Conservation (phyloP, 345 rosid species). For the Iberis pinnata region DNA sequence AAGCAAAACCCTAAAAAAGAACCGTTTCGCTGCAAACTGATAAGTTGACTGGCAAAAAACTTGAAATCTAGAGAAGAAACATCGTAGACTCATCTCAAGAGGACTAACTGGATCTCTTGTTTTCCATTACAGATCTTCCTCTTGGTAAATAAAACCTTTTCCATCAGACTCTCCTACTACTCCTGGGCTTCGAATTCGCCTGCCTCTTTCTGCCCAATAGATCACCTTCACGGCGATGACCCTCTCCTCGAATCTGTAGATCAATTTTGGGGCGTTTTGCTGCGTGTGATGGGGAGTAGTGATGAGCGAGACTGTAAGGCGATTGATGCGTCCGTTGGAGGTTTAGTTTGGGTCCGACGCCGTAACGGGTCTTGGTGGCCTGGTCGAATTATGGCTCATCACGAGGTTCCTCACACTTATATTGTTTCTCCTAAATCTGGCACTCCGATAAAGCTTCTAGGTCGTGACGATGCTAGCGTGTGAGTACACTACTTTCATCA, state of each 20-base stretch:
- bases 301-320: constrained; percentile 47
- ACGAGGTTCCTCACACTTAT: constrained; percentile 63
- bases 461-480: constrained; percentile 97
- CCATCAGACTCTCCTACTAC: too few relatives aligned
- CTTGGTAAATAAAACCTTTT: too few relatives aligned
- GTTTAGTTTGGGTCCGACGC: constrained; percentile 95
- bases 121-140: too few relatives aligned
- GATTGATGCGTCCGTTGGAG: constrained; percentile 84
- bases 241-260: not conserved
- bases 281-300: constrained; percentile 55
- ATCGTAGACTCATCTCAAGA: too few relatives aligned
- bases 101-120: too few relatives aligned
- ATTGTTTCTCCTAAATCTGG: constrained; percentile 92
- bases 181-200: too few relatives aligned
- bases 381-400: constrained; percentile 81
- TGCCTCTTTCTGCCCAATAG: too few relatives aligned
- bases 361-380: constrained; percentile 99
- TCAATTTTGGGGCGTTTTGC: constrained; percentile 22
- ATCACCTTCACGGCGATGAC: constrained; percentile 10
- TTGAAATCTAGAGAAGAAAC: too few relatives aligned
- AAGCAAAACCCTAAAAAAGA: too few relatives aligned
- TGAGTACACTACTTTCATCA: constrained; percentile 33
- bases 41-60: too few relatives aligned
- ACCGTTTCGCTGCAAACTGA: too few relatives aligned
- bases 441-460: constrained; percentile 96